Evolutionary conservation across 345 rosid species (phyloP), one percentile per base, ranked within the genome.

Genomic region (Moricandia moricandioides): DNA sequence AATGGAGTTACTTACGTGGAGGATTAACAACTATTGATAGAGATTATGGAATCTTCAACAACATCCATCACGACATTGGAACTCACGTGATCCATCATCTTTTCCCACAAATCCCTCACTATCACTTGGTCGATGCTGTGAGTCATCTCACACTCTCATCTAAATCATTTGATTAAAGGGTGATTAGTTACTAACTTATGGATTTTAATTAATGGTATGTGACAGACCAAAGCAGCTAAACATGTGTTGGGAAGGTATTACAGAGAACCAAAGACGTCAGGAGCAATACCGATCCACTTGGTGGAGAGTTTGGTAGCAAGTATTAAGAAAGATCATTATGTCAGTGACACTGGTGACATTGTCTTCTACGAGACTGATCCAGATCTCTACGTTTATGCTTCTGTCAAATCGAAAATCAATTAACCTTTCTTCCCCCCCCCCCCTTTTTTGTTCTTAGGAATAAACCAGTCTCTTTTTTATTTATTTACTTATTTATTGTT

Each of bases 21-120:
- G 95, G 98, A 75, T 86, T 92, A 13, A 92, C 96, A 17, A 92
- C 98, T 1, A 66, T 92, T 10, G 96, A 92, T 70, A 83, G 96
- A 16, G 98, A 92, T 65, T 92, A 92, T 33, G 96, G 96, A 47
- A 58, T 78, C 78, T 84, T 92, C 65, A 92, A 92, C 78, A 85
- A 83, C 37, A 82, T 92, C 72, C 98, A 92, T 80, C 98, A 92
- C 65, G 95, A 92, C 52, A 90, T 88, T 69, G 98, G 98, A 80
- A 92, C 98, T 40, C 96, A 92, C 71, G 96, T 92, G 68, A 85
- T 92, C 54, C 98, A 92, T 64, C 98, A 92, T 74, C 91, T 92
- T 67, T 92, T 92, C 85, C 96, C 98, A 72, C 98, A 92, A 78
- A 92, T 92, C 81, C 98, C 96, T 27, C 98, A 90, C 72, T 90